Evolutionary conservation across 2,329 filamentous ascomycete genomes (phyloP).

Genomic region (Penicillium olsonii): DNA sequence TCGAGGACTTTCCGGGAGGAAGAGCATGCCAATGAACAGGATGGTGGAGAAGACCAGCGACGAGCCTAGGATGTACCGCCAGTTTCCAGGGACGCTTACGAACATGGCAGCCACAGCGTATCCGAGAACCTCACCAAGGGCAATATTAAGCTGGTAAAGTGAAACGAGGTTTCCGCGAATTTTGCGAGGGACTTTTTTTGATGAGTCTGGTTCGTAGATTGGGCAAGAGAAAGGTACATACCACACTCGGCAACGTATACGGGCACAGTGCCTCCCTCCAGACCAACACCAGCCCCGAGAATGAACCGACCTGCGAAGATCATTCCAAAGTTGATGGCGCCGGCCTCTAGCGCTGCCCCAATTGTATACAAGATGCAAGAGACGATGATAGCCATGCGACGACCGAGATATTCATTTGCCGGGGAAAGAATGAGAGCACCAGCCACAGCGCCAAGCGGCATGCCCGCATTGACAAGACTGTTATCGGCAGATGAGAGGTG

Average conservation of each 20-base stretch:
- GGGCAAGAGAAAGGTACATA: conserved; percentile 17
- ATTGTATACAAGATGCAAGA: conserved; percentile 70
- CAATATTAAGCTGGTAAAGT: conserved; percentile 75
- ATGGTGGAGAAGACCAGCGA: conserved; percentile 70
- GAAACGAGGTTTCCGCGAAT: conserved; percentile 73
- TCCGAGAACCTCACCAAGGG: conserved; percentile 71
- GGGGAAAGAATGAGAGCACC: conserved; percentile 69
- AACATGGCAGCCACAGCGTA: conserved; percentile 75
- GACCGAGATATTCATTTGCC: conserved; percentile 66
- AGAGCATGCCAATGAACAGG: conserved; percentile 62
- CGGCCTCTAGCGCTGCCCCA: conserved; percentile 68
- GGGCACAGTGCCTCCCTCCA: conserved; percentile 73
- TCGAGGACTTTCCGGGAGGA: conserved; percentile 69
- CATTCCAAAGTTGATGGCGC: conserved; percentile 69
- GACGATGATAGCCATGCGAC: conserved; percentile 69
- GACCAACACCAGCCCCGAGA: conserved; percentile 69
- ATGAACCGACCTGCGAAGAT: conserved; percentile 69
- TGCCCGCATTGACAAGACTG: conserved; percentile 68
- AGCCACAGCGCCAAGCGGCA: conserved; percentile 71
- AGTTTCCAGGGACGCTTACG: conserved; percentile 67
- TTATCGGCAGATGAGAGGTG: conserved; percentile 58
- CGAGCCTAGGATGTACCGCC: conserved; percentile 73
- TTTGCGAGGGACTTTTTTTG: conserved; percentile 56
- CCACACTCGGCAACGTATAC: conserved; percentile 69
- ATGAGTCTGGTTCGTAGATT: not conserved